Conservation (phyloP, 1,284 basidiomycete species). For the Cryptococcus sp. region DNA sequence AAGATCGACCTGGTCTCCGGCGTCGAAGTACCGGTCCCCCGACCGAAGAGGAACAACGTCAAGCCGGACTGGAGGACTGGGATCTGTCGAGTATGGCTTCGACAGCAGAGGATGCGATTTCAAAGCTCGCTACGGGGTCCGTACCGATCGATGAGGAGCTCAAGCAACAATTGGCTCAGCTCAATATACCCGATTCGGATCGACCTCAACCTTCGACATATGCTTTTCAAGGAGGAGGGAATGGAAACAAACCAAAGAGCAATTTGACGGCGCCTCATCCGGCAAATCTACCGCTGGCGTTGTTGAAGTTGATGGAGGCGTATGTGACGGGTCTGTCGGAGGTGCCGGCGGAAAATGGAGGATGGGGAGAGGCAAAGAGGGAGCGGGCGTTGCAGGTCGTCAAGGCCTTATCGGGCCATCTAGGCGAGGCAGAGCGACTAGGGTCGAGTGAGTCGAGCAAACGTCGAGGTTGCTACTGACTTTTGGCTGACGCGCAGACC, state of each 20-base stretch:
- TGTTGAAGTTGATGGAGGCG: constrained; percentile 42
- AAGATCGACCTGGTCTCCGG: constrained; percentile 19
- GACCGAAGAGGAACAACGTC: constrained; percentile 14
- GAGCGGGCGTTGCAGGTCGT: constrained; percentile 36
- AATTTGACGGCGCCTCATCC: constrained; percentile 39
- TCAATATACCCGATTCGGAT: constrained; percentile 19
- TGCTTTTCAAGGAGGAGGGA: not conserved
- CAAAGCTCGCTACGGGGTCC: constrained; percentile 18
- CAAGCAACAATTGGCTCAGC: constrained; percentile 27
- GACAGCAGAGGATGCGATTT: constrained; percentile 27
- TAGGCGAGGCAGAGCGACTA: constrained; percentile 41
- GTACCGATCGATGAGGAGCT: constrained; percentile 17
- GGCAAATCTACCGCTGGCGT: constrained; percentile 38
- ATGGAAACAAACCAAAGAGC: constrained; percentile 21
- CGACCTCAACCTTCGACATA: not conserved
- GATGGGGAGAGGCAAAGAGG: constrained; percentile 38
- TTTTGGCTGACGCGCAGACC: constrained; percentile 18
- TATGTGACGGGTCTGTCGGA: constrained; percentile 39
- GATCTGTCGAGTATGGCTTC: constrained; percentile 17
- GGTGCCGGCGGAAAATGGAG: constrained; percentile 23
- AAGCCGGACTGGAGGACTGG: constrained; percentile 18
- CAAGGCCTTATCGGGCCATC: constrained; percentile 25
- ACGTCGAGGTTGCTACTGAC: not conserved
- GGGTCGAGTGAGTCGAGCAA: constrained; percentile 29
- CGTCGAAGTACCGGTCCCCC: constrained; percentile 26